phyloP scores from a whole-genome alignment of 2,329 filamentous ascomycete species.

The Pseudogymnoascus sp. region DNA sequence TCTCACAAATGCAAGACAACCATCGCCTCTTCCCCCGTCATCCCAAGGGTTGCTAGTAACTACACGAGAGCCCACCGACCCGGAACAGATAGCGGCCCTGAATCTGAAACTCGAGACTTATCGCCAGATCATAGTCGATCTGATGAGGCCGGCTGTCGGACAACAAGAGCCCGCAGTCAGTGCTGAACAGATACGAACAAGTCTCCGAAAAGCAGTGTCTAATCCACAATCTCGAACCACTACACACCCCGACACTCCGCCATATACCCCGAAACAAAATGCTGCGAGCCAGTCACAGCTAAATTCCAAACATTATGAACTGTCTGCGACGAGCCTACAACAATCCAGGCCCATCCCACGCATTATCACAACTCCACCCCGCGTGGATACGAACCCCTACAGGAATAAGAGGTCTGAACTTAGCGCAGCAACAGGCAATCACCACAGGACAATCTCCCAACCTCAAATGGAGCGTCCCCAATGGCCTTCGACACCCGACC shows the following conservation, averaged over 20 bases:
- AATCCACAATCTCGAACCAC: background rate
- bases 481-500: background rate
- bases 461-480: background rate
- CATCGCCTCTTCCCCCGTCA: no score
- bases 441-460: background rate
- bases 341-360: background rate
- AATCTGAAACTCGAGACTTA: background rate
- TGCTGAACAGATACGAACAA: background rate
- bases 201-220: background rate
- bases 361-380: background rate
- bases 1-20: no score
- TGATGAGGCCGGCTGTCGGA: background rate
- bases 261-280: background rate
- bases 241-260: background rate
- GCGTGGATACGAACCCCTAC: background rate
- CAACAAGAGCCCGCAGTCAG: background rate
- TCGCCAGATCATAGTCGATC: constrained; percentile 5
- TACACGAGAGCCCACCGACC: background rate
- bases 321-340: background rate
- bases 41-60: background rate
- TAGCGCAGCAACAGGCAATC: background rate
- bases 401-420: background rate
- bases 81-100: background rate
- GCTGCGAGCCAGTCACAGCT: background rate
- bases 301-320: background rate